Evolutionary conservation across 164 flowering plant species (phyloP).

Genomic region (Umbellularia californica): DNA sequence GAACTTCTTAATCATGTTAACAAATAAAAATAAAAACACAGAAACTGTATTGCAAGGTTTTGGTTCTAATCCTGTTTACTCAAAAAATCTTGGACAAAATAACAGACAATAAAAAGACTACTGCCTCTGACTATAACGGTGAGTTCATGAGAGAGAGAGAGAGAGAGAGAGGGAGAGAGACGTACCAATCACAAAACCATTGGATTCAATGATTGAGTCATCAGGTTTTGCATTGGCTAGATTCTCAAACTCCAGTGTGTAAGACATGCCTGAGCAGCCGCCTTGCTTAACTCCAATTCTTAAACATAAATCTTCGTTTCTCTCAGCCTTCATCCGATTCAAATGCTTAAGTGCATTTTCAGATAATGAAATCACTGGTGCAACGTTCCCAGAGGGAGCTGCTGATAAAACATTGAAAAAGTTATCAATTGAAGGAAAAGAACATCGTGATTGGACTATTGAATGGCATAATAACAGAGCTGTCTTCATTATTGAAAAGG

Average conservation of each 20-base stretch:
- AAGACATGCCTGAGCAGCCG: constrained; percentile 99
- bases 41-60: neutral
- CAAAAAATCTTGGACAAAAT: no score
- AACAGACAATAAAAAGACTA: no score
- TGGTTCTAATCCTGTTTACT: no score
- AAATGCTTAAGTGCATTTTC: constrained; percentile 82
- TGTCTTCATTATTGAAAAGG: neutral
- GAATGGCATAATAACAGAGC: neutral
- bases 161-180: neutral
- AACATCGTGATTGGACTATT: neutral
- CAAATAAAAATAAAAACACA: neutral
- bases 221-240: constrained; percentile 73
- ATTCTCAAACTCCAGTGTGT: constrained; percentile 92
- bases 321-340: constrained; percentile 79
- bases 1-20: neutral
- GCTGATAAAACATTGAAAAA: constrained; percentile 36
- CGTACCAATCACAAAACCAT: constrained; percentile 86
- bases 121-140: no score
- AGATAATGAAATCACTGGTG: constrained; percentile 78
- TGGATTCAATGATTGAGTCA: constrained; percentile 80
- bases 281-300: constrained; percentile 98
- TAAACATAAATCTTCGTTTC: constrained; percentile 73
- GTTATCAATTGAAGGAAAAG: neutral
- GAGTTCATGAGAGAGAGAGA: neutral
- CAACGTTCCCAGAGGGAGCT: constrained; percentile 50